These are phyloP conservation scores for Hepatocystis sp. DNA, from an alignment of 169 alveolate genomes.

Conservation along the genomic window DNA sequence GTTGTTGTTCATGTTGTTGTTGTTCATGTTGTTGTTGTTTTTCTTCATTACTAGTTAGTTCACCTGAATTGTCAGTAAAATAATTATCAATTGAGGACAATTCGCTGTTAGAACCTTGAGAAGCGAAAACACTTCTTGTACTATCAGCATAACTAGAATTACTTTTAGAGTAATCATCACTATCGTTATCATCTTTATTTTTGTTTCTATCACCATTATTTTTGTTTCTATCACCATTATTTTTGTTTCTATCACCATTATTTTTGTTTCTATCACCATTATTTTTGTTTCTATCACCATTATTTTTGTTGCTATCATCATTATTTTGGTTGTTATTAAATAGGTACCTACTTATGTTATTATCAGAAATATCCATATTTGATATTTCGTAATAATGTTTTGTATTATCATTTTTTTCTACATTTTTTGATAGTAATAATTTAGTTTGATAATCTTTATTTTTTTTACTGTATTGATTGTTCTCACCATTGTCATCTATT, in stretches of 20 bases:
- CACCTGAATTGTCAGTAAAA: conserved; percentile 36
- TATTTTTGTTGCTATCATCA: not conserved
- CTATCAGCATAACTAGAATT: conserved; percentile 69
- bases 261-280: not conserved
- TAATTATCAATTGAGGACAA: conserved; percentile 44
- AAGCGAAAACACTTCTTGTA: conserved; percentile 53
- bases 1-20: not conserved
- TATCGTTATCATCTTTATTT: not conserved
- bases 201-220: not conserved
- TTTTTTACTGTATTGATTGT: too few species aligned
- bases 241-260: not conserved
- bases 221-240: not conserved
- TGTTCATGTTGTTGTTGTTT: not conserved
- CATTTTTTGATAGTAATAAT: too few species aligned
- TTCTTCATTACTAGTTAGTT: not conserved
- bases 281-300: not conserved
- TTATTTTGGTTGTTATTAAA: not conserved
- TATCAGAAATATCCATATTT: too few species aligned
- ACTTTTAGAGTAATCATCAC: not conserved
- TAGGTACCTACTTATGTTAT: too few species aligned
- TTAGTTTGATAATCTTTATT: too few species aligned
- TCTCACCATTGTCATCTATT: too few species aligned
- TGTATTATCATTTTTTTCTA: not conserved
- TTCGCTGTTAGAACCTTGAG: conserved; percentile 69
- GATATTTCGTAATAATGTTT: not conserved